Conservation (phyloP, 1,284 basidiomycete species). For the Austroboletus novae-zelandiae region DNA sequence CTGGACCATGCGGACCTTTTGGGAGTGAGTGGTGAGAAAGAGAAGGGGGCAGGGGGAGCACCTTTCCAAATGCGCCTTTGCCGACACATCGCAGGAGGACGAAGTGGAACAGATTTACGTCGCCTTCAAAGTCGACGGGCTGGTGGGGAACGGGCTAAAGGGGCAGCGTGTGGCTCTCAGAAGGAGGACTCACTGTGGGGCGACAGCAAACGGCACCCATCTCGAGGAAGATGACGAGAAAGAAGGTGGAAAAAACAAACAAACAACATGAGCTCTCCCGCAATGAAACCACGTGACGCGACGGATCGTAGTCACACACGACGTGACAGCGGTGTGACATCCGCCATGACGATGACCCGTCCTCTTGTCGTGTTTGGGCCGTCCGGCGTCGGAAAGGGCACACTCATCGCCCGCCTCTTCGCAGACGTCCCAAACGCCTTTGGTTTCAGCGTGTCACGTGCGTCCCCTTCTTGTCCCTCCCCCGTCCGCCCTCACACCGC, state of each 20-base stretch:
- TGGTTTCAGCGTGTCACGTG: conserved; percentile 94
- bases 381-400: conserved; percentile 94
- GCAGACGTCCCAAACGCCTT: conserved; percentile 82
- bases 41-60: conserved; percentile 30
- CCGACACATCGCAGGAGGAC: conserved; percentile 91
- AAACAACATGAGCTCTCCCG: neutral
- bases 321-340: neutral
- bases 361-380: conserved; percentile 81
- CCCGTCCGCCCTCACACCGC: neutral
- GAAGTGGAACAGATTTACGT: conserved; percentile 97
- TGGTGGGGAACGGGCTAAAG: conserved; percentile 29
- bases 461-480: conserved; percentile 23
- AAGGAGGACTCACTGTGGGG: conserved; percentile 53
- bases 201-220: conserved; percentile 88
- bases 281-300: neutral
- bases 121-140: conserved; percentile 98
- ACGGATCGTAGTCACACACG: neutral
- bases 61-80: conserved; percentile 98
- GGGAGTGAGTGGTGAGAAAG: conserved; percentile 1
- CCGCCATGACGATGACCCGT: conserved; percentile 36
- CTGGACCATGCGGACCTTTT: conserved; percentile 93
- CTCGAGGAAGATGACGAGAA: conserved; percentile 20
- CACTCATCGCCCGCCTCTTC: conserved; percentile 85
- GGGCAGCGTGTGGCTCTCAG: neutral
- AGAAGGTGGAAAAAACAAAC: conserved; percentile 20